Conservation (phyloP, 2,329 filamentous ascomycete species). For the Stachybotrys chlorohalonatus region DNA sequence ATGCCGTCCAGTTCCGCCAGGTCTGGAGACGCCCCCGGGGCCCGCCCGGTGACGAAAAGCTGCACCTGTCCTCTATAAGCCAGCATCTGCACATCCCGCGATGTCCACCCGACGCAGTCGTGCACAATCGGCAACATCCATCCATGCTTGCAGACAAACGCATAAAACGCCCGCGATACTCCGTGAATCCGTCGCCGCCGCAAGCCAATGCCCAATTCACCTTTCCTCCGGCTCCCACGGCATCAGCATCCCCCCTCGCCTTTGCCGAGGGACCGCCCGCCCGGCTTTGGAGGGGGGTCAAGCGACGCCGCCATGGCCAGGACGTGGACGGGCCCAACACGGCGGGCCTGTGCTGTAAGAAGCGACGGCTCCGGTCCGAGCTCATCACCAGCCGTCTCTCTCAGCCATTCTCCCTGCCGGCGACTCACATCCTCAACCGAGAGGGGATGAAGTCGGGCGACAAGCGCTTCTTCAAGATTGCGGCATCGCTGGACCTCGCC, state of each 20-base stretch:
- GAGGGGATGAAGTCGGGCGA: constrained; percentile 36
- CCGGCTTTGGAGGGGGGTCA: constrained; percentile 18
- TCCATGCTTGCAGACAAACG: not conserved
- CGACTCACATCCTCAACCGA: constrained; percentile 59
- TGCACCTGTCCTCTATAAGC: not conserved
- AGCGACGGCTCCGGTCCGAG: constrained; percentile 52
- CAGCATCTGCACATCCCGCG: not conserved
- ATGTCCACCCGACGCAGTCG: not conserved
- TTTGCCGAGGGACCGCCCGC: not conserved
- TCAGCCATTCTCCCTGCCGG: constrained; percentile 58
- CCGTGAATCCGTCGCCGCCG: not conserved
- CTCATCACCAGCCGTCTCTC: constrained; percentile 64
- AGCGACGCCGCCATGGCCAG: constrained; percentile 41
- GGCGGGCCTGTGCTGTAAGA: constrained; percentile 48
- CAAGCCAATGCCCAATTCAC: not conserved
- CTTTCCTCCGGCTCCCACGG: not conserved
- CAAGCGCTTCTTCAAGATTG: constrained; percentile 39
- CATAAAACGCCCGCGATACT: not conserved
- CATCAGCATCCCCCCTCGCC: not conserved
- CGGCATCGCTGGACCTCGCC: constrained; percentile 28
- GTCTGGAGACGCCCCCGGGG: not conserved
- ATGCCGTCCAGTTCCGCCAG: not conserved
- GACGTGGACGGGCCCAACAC: constrained; percentile 53
- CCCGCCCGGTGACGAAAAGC: not conserved
- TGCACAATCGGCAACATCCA: not conserved